phyloP scores from a whole-genome alignment of 306 rosid species.

The Pyrus betulifolia region DNA sequence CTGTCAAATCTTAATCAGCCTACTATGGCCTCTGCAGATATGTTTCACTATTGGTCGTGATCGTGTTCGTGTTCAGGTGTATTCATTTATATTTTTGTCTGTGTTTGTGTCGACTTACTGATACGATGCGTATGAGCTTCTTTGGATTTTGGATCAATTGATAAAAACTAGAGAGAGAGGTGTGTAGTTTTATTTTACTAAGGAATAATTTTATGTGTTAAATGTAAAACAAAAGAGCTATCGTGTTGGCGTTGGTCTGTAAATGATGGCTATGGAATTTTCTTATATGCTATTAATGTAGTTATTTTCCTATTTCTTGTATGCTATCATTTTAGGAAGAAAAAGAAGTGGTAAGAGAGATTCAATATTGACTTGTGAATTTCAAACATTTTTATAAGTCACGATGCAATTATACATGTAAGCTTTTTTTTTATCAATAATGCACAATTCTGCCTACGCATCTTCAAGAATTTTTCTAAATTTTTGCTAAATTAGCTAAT shows the following conservation, averaged over 20 bases:
- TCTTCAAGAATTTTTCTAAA: no score
- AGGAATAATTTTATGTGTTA: conserved; percentile 33
- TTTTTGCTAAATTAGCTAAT: no score
- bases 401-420: neutral
- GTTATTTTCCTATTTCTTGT: neutral
- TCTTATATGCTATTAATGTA: conserved; percentile 3
- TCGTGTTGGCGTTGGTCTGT: conserved; percentile 18
- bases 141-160: neutral
- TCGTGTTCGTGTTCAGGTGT: neutral
- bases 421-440: no score
- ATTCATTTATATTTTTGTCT: no score
- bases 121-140: neutral
- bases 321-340: no score
- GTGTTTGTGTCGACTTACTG: no score
- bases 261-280: conserved; percentile 21
- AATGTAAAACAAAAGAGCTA: neutral
- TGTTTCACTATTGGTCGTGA: conserved; percentile 33
- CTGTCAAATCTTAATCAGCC: conserved; percentile 56
- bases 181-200: neutral
- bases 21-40: conserved; percentile 52
- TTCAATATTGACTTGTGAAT: neutral
- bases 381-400: neutral
- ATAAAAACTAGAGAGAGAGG: neutral
- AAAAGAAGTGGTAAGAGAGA: neutral
- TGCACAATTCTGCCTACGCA: no score